Conservation (phyloP, 345 rosid genomes). For the Hevea brasiliensis region DNA sequence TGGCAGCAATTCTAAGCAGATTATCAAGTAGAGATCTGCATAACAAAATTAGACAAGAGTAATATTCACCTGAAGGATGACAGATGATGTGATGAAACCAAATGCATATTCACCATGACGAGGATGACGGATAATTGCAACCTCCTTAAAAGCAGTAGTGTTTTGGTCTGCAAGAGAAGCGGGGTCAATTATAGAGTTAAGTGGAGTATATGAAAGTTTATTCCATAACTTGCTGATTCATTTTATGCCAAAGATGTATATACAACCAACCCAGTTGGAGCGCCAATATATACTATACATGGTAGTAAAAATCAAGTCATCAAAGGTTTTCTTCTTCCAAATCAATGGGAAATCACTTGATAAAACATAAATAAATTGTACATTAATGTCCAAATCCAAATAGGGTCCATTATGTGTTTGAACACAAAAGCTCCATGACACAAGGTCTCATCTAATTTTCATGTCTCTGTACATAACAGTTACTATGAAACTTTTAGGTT, state of each 20-base stretch:
- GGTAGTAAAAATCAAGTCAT: background rate
- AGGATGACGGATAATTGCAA: conserved; percentile 85
- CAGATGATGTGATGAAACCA: conserved; percentile 80
- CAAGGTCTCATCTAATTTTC: background rate
- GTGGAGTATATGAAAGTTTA: background rate
- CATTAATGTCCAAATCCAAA: background rate
- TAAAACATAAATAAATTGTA: background rate
- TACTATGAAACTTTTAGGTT: too few species aligned
- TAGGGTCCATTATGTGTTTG: background rate
- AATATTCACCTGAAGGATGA: conserved; percentile 70
- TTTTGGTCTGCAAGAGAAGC: conserved; percentile 57
- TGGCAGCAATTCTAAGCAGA: conserved; percentile 1
- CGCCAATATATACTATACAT: background rate
- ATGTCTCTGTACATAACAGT: too few species aligned
- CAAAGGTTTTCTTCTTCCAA: background rate
- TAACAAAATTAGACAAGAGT: conserved; percentile 1
- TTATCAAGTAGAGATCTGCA: conserved; percentile 5
- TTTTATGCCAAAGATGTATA: background rate
- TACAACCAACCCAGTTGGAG: background rate
- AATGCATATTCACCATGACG: conserved; percentile 88
- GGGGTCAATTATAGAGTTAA: background rate
- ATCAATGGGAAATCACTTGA: background rate
- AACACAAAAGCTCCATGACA: background rate
- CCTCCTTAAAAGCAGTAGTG: conserved; percentile 77
- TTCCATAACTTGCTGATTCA: background rate